A percentile compares a stretch with the other conserved stretches of the same genome.
Conservation (phyloP, 148 eudicot genomes). For the Camellia japonica region DNA sequence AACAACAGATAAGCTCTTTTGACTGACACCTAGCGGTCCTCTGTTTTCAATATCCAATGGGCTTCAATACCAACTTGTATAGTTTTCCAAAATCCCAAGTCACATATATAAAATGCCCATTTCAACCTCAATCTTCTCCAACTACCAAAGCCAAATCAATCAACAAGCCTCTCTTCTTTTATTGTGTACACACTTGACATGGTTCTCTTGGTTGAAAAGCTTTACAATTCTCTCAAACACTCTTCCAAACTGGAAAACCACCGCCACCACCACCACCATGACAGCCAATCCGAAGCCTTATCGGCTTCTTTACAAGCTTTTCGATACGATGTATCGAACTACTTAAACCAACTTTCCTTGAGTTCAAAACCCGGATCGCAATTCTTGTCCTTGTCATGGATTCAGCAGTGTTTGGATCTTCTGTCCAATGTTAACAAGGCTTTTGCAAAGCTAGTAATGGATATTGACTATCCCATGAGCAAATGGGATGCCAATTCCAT, state of each 20-base stretch:
- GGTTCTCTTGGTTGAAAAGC: conserved; percentile 41
- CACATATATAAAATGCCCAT: not conserved
- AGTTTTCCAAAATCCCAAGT: not conserved
- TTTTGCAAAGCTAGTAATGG: conserved; percentile 49
- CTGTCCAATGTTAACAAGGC: conserved; percentile 40
- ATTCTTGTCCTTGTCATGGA: conserved; percentile 33
- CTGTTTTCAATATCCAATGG: not conserved
- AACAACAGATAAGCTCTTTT: conserved; percentile 26
- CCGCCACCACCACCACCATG: conserved; percentile 7
- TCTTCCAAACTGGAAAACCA: conserved; percentile 36
- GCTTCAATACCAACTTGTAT: too few relatives aligned
- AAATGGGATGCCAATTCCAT: conserved; percentile 43
- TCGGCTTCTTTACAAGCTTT: conserved; percentile 39
- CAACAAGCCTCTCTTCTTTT: not conserved
- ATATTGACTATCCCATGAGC: conserved; percentile 53
- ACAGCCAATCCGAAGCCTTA: conserved; percentile 15
- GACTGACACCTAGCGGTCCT: conserved; percentile 18
- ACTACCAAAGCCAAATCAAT: not conserved
- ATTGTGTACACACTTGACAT: conserved; percentile 14
- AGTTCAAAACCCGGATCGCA: conserved; percentile 27
- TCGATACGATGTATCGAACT: conserved; percentile 26
- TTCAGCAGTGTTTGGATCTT: conserved; percentile 36
- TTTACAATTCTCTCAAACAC: conserved; percentile 21
- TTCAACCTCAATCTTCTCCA: not conserved
- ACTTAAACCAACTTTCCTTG: conserved; percentile 23